These are phyloP conservation scores for Globisporangium acanthophoron DNA, from an alignment of 352 stramenopile species.

Conservation along the genomic window DNA sequence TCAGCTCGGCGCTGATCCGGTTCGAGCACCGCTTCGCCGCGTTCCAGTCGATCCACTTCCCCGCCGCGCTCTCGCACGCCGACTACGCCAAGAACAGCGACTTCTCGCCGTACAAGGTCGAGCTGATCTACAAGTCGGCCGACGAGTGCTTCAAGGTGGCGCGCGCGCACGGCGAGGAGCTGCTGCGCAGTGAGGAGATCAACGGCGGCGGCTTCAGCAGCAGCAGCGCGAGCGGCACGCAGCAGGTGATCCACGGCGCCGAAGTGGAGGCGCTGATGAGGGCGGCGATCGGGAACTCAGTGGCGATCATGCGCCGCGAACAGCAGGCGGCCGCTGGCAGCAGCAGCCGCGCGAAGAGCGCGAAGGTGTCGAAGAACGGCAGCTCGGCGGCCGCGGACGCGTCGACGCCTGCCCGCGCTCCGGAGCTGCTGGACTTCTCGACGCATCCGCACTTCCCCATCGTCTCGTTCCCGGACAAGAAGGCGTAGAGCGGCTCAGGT, in stretches of 20 bases:
- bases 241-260: conserved; percentile 20
- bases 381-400: neutral
- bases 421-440: conserved; percentile 52
- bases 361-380: conserved; percentile 23
- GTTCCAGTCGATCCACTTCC: conserved; percentile 72
- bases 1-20: conserved; percentile 59
- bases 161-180: conserved; percentile 41
- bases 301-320: conserved; percentile 47
- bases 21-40: conserved; percentile 77
- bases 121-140: conserved; percentile 78
- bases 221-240: conserved; percentile 7
- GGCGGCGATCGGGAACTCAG: conserved; percentile 58
- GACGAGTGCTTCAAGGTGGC: conserved; percentile 83
- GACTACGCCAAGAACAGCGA: conserved; percentile 77
- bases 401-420: conserved; percentile 6
- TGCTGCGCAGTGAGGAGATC: conserved; percentile 34
- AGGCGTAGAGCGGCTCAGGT: neutral
- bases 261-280: conserved; percentile 56
- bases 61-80: conserved; percentile 58
- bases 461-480: conserved; percentile 31
- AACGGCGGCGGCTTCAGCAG: conserved; percentile 9
- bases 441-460: conserved; percentile 69
- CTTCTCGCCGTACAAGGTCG: conserved; percentile 63
- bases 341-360: conserved; percentile 21
- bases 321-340: conserved; percentile 17